A percentile compares a stretch with the other conserved stretches of the same genome.
Evolutionary conservation across 2,329 filamentous ascomycete species (phyloP).

Genomic region (Xenoacremonium recifei): DNA sequence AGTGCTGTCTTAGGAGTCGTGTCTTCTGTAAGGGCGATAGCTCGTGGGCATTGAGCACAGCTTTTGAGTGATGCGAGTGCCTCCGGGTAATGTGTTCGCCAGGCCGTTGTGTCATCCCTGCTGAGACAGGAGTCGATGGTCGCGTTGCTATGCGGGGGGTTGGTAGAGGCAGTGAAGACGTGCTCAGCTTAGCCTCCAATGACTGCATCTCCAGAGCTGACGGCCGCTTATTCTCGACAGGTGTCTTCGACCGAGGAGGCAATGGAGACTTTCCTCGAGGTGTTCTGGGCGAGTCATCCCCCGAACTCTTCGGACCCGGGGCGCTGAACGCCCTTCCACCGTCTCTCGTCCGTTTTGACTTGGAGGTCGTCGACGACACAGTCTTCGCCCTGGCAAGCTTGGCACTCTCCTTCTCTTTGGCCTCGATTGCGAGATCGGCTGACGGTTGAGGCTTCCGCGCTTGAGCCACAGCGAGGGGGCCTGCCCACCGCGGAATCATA

Average conservation of each 20-base stretch:
- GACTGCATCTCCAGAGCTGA: conserved; percentile 52
- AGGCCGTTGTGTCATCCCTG: conserved; percentile 45
- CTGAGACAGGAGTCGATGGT: conserved; percentile 57
- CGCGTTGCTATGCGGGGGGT: conserved; percentile 52
- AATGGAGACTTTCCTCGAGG: conserved; percentile 20
- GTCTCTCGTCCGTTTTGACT: conserved; percentile 48
- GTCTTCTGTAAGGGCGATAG: conserved; percentile 66
- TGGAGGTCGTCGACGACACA: conserved; percentile 50
- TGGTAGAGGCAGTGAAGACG: conserved; percentile 65
- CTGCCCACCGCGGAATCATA: conserved; percentile 73
- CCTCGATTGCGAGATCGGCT: conserved; percentile 27
- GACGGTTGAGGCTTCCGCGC: conserved; percentile 66
- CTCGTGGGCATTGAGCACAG: conserved; percentile 56
- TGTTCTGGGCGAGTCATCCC: conserved; percentile 25
- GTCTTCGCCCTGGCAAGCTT: conserved; percentile 66
- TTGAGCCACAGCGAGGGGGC: conserved; percentile 78
- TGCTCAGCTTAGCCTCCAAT: conserved; percentile 63
- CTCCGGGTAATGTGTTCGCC: conserved; percentile 52
- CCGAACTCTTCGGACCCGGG: conserved; percentile 35
- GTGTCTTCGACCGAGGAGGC: conserved; percentile 29
- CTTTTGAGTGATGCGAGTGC: conserved; percentile 62
- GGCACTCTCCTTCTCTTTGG: conserved; percentile 37
- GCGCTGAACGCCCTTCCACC: conserved; percentile 43
- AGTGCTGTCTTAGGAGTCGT: conserved; percentile 74
- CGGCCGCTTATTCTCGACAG: conserved; percentile 40